These are phyloP conservation scores for Amanita molliuscula DNA, from an alignment of 768 basidiomycete genomes.

Conservation along the genomic window DNA sequence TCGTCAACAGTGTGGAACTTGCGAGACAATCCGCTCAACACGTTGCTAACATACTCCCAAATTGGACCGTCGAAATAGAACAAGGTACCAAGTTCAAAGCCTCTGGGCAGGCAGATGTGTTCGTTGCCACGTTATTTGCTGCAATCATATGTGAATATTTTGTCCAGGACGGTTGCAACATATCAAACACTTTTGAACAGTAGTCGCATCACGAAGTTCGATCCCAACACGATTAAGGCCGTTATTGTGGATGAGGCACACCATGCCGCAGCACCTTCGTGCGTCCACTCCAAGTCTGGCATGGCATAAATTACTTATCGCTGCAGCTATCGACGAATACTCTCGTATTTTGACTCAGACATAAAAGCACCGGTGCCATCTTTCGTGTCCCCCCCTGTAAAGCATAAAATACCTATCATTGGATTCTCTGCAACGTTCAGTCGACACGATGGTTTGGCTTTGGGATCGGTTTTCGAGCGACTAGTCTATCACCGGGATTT, in stretches of 20 bases:
- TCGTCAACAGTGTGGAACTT: conserved; percentile 86
- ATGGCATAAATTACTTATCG: not conserved
- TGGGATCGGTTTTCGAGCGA: conserved; percentile 79
- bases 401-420: conserved; percentile 65
- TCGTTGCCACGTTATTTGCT: conserved; percentile 16
- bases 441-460: conserved; percentile 81
- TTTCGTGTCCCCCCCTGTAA: conserved; percentile 23
- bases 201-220: conserved; percentile 64
- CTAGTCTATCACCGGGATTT: conserved; percentile 93
- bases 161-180: conserved; percentile 72
- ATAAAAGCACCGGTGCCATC: conserved; percentile 43
- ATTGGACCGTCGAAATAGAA: conserved; percentile 84
- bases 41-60: conserved; percentile 52
- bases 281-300: conserved; percentile 16
- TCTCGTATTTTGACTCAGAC: conserved; percentile 73
- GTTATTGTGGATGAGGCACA: conserved; percentile 92
- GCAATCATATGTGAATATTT: not conserved
- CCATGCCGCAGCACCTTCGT: conserved; percentile 91
- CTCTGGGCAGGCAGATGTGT: conserved; percentile 81
- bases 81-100: conserved; percentile 72
- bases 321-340: conserved; percentile 62
- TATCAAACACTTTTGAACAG: conserved; percentile 73
- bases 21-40: conserved; percentile 79
- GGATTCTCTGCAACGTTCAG: conserved; percentile 96
- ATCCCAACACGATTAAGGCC: conserved; percentile 54